These are phyloP conservation scores for Eucalyptus erythrocorys DNA, from an alignment of 345 rosid genomes.

Conservation along the genomic window DNA sequence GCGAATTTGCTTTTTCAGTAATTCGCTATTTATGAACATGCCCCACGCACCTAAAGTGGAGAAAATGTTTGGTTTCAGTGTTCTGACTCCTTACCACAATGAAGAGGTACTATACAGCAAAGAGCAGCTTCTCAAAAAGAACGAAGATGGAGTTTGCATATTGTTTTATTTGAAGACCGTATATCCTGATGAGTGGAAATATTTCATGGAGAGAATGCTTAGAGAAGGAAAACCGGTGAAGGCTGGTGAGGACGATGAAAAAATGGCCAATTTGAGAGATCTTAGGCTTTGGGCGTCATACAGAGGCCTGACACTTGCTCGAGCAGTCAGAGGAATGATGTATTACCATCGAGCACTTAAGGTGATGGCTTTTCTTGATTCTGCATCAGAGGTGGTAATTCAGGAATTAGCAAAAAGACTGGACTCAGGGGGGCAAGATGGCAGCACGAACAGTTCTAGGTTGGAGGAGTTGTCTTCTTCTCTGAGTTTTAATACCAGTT, in stretches of 20 bases:
- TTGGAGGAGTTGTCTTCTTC: conserved; percentile 20
- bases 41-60: conserved; percentile 95
- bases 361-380: conserved; percentile 89
- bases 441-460: not conserved
- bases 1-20: conserved; percentile 84
- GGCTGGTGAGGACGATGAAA: conserved; percentile 33
- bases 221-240: conserved; percentile 52
- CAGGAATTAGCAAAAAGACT: conserved; percentile 50
- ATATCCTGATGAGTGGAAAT: conserved; percentile 83
- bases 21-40: conserved; percentile 88
- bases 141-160: conserved; percentile 84
- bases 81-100: conserved; percentile 77
- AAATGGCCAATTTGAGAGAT: conserved; percentile 54
- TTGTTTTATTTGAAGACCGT: conserved; percentile 78
- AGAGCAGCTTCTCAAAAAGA: conserved; percentile 74
- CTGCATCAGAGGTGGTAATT: conserved; percentile 82
- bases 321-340: conserved; percentile 96
- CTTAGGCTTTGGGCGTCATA: conserved; percentile 93
- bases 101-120: conserved; percentile 81
- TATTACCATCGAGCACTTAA: conserved; percentile 84
- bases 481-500: conserved; percentile 34
- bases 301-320: conserved; percentile 90
- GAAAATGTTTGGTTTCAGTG: conserved; percentile 92
- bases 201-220: conserved; percentile 79
- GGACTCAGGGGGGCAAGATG: conserved; percentile 40